Evolutionary conservation across 2,329 filamentous ascomycete genomes (phyloP), one percentile per base, ranked within the genome.

Genomic region (Helotiales sp.): DNA sequence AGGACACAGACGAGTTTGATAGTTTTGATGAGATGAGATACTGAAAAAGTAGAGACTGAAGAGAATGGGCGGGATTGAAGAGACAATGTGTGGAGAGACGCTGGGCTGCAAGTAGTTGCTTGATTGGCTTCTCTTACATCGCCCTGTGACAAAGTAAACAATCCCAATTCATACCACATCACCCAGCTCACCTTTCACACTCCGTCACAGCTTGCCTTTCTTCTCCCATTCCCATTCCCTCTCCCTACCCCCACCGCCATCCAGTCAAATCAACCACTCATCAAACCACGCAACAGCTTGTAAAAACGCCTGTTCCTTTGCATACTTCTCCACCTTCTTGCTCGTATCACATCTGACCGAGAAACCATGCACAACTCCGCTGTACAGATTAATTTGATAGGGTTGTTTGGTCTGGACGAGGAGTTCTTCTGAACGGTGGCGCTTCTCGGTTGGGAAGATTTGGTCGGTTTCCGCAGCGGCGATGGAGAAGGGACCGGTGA

Each of bases 211-310:
- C 49, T 34, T 34, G 3, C 34, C n/a, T n/a, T n/a, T n/a, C n/a
- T n/a, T n/a, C 10, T 50, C 22, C 20, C 47, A 4, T 26, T 50
- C 22, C 22, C 45, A 20, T 22, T 49, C 26, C 6, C 20, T 26
- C 20, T 24, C 26, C 6, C 8, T 10, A 3, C 22, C 11, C 26
- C 15, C 6, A 8, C 8, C 10, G 20, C 3, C 52, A 52, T 32
- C 26, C 20, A 71, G 63, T 72, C 71, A 76, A 45, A 73, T 32
- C 69, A 91, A 77, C 77, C 85, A 83, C 78, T 88, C 82, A 72
- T 91, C 85, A 72, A 96, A 93, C 93, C 93, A 96, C 61, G 82
- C 78, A 61, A 93, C 83, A 40, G 92, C 92, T 83, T 96, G 93
- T 70, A 84, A 75, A 77, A 96, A 96, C 5, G 93, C 92, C 80